These are phyloP conservation scores for Schizophyllum commune DNA, from an alignment of 1,284 basidiomycete genomes.

Conservation along the genomic window DNA sequence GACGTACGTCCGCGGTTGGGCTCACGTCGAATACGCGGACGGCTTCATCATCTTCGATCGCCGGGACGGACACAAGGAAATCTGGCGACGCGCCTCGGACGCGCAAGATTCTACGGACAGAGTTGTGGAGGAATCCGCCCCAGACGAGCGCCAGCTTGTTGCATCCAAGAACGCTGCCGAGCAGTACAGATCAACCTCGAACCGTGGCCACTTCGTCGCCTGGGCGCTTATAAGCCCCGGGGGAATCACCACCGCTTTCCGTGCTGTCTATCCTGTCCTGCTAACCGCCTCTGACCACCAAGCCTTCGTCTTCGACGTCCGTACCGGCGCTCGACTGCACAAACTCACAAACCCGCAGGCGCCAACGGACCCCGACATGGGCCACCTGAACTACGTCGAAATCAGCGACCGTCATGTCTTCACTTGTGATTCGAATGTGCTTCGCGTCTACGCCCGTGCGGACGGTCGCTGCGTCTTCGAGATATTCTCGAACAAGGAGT, in stretches of 20 bases:
- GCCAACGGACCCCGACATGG: slow-evolving; percentile 19
- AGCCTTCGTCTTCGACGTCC: slow-evolving; percentile 51
- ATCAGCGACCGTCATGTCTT: slow-evolving; percentile 51
- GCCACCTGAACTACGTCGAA: slow-evolving; percentile 57
- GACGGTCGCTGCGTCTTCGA: slow-evolving; percentile 36
- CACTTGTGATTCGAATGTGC: slow-evolving; percentile 39
- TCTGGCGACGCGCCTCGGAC: slow-evolving; percentile 46
- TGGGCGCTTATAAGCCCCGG: slow-evolving; percentile 48
- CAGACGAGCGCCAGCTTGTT: neutral
- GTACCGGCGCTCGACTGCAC: slow-evolving; percentile 36
- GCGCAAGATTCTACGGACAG: neutral
- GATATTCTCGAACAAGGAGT: slow-evolving; percentile 25
- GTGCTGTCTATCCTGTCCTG: slow-evolving; percentile 61
- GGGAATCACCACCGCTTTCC: slow-evolving; percentile 45
- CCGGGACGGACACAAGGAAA: slow-evolving; percentile 46
- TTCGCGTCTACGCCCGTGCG: slow-evolving; percentile 49
- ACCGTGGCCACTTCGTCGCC: slow-evolving; percentile 45
- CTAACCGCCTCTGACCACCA: slow-evolving; percentile 32
- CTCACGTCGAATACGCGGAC: slow-evolving; percentile 65
- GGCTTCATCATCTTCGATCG: slow-evolving; percentile 69
- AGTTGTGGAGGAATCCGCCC: slow-evolving; percentile 4
- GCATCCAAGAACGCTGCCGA: slow-evolving; percentile 9
- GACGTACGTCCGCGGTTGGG: slow-evolving; percentile 46
- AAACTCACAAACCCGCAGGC: slow-evolving; percentile 37
- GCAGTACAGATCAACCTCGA: slow-evolving; percentile 6